phyloP scores from a whole-genome alignment of 2,329 filamentous ascomycete species.

The Aspergillus bombycis region DNA sequence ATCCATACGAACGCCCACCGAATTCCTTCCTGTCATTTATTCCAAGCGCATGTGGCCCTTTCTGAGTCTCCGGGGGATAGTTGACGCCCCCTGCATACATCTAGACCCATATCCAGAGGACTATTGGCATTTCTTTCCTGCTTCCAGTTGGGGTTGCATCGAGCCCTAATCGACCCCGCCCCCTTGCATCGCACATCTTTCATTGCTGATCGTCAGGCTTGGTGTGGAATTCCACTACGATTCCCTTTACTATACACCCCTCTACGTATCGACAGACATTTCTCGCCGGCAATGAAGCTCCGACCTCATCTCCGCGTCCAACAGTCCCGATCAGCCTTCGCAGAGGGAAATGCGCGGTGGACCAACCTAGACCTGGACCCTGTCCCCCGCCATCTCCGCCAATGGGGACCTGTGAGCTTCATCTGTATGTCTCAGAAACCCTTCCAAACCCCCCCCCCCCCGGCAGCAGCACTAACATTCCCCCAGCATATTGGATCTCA shows the following conservation, averaged over 20 bases:
- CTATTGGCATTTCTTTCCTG: not conserved
- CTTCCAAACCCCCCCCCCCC: not conserved
- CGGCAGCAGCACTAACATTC: not conserved
- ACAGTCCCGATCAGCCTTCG: conserved; percentile 51
- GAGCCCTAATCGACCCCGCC: not conserved
- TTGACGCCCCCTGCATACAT: not conserved
- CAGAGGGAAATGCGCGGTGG: conserved; percentile 47
- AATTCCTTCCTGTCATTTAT: not conserved
- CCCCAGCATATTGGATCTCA: conserved; percentile 54
- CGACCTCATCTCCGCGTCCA: conserved; percentile 44
- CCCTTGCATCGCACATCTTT: not conserved
- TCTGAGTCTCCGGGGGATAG: not conserved
- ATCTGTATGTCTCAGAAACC: conserved; percentile 30
- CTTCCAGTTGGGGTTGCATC: not conserved
- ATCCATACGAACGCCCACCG: not conserved
- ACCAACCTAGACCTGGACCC: conserved; percentile 57
- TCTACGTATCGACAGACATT: not conserved
- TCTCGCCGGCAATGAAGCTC: not conserved
- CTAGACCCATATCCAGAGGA: not conserved
- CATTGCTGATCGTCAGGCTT: not conserved
- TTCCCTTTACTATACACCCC: not conserved
- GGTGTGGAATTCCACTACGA: not conserved
- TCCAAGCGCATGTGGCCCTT: not conserved
- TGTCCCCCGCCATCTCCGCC: conserved; percentile 45
- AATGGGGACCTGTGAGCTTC: conserved; percentile 52